Conservation (phyloP, 2,329 filamentous ascomycete species). For the Colletotrichum spinosum region DNA sequence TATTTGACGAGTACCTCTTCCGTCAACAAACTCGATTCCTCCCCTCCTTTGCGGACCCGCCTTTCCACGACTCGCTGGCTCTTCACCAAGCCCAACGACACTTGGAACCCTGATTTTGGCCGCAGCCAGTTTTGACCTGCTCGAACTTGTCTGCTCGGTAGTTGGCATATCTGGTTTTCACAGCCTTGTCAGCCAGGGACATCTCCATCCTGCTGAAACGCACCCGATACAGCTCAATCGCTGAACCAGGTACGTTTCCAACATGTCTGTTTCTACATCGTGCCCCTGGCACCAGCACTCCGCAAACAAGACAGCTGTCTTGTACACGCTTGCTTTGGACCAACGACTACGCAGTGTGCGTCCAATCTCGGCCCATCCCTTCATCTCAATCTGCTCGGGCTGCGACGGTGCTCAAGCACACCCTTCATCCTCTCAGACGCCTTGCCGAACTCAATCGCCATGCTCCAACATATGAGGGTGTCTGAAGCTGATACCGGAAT, state of each 20-base stretch:
- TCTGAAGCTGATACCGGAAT: conserved; percentile 30
- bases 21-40: conserved; percentile 7
- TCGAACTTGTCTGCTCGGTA: too few relatives aligned
- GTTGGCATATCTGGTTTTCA: conserved; percentile 5
- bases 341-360: background rate
- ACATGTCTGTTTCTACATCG: conserved; percentile 3
- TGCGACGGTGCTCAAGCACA: conserved; percentile 30
- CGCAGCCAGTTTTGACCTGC: too few relatives aligned
- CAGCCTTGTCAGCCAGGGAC: conserved; percentile 27
- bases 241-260: conserved; percentile 33
- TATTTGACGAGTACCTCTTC: conserved; percentile 36
- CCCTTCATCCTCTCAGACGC: conserved; percentile 18
- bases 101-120: too few relatives aligned
- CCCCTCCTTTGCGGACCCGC: background rate
- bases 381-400: conserved; percentile 21
- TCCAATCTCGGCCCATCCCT: conserved; percentile 11
- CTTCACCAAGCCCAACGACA: too few relatives aligned
- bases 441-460: conserved; percentile 24
- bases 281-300: background rate
- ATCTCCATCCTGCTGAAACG: conserved; percentile 35
- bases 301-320: background rate
- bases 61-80: too few relatives aligned
- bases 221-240: conserved; percentile 28
- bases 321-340: background rate
- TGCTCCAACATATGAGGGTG: background rate